These are phyloP conservation scores for Pyracantha coccinea DNA, from an alignment of 331 rosid genomes.

Conservation along the genomic window DNA sequence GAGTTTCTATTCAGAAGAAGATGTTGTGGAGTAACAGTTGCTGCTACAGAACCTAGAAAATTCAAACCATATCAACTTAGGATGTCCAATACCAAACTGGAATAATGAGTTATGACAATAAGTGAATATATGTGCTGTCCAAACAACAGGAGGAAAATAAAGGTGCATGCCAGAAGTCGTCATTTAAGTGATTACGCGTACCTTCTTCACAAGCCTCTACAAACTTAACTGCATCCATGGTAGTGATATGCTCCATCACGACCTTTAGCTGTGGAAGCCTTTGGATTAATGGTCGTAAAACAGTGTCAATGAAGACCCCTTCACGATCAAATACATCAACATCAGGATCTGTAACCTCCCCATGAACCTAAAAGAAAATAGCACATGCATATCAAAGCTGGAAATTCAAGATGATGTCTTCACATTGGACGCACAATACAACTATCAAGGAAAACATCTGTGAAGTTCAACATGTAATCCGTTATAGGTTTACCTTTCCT, in stretches of 20 bases:
- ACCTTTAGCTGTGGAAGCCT: constrained; percentile 83
- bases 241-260: constrained; percentile 96
- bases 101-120: neutral
- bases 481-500: neutral
- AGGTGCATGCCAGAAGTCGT: neutral
- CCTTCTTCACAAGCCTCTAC: constrained; percentile 76
- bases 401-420: constrained; percentile 1
- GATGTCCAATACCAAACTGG: neutral
- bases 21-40: constrained; percentile 96
- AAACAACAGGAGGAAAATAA: neutral
- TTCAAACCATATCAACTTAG: constrained; percentile 1
- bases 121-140: neutral
- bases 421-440: neutral
- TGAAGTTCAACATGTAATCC: neutral
- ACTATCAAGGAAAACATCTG: neutral
- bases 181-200: constrained; percentile 13
- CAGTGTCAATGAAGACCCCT: constrained; percentile 78
- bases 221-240: constrained; percentile 73
- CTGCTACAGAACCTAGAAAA: constrained; percentile 62
- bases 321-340: constrained; percentile 86
- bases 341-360: constrained; percentile 74
- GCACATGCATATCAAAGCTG: constrained; percentile 8
- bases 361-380: constrained; percentile 60
- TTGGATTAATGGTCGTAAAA: constrained; percentile 59
- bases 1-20: constrained; percentile 80